Conservation (phyloP, 75 land plant species). For the Pinus albicaulis region DNA sequence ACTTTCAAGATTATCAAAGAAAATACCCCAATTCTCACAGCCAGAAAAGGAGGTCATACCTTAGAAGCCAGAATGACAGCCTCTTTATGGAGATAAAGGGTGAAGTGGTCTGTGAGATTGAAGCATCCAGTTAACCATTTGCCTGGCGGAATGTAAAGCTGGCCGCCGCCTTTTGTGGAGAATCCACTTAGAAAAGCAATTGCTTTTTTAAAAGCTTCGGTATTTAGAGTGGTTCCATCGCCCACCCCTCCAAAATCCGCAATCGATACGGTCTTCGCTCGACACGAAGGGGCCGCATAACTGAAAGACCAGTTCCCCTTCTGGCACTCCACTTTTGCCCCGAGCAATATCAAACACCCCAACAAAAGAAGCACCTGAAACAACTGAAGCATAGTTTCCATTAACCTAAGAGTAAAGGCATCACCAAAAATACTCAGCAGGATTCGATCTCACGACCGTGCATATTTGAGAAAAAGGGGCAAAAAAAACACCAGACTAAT, state of each 20-base stretch:
- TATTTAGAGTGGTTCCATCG: conserved; percentile 53
- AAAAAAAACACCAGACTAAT: not conserved
- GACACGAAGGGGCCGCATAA: conserved; percentile 33
- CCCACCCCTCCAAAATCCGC: conserved; percentile 76
- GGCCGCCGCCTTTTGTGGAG: conserved; percentile 46
- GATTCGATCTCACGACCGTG: not conserved
- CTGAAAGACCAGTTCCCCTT: conserved; percentile 4
- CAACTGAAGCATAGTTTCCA: not conserved
- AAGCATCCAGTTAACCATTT: conserved; percentile 65
- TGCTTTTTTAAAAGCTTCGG: conserved; percentile 58
- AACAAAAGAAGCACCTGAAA: conserved; percentile 1
- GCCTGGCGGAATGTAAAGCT: conserved; percentile 60
- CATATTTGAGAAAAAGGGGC: not conserved
- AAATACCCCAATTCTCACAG: too few relatives aligned
- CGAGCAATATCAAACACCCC: not conserved
- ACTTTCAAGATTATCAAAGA: too few relatives aligned
- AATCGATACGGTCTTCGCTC: conserved; percentile 45
- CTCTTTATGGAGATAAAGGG: conserved; percentile 44
- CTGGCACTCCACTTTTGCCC: conserved; percentile 15
- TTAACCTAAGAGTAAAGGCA: not conserved
- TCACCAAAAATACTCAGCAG: not conserved
- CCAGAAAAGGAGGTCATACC: too few relatives aligned
- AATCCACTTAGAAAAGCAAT: conserved; percentile 40
- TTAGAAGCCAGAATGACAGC: conserved; percentile 58
- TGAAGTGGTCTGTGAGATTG: conserved; percentile 66